Evolutionary conservation across 371 early-diverging fungal species (phyloP), one percentile per base, ranked within the genome.

Genomic region (Mortierella sp.): DNA sequence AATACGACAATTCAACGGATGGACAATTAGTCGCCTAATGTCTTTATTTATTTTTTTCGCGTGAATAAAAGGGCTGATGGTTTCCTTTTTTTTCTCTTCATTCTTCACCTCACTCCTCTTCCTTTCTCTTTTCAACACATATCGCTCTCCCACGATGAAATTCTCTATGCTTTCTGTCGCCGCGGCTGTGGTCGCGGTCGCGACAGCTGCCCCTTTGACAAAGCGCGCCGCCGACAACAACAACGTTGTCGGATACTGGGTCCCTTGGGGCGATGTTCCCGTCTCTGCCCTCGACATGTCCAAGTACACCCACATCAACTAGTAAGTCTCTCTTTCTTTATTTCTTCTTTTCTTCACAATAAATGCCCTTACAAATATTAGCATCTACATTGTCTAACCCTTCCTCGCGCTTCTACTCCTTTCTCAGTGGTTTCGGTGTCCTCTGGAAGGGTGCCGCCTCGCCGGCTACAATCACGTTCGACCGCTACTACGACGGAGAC

Each of bases 261-360:
- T 92, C 37, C 92, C 92, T 69, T 94, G 94, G 94, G 82, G 92
- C 19, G 90, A 90, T 76, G 90, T 89, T 50, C 90, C 90, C 24
- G 91, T 91, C 71, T 91, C 91, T 4, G 70, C 88, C 0, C 86
- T 91, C 40, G 88, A 90, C 37, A 88, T 94, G 73, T 87, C 89
- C 54, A 91, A 93, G 79, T 90, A 92, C 72, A 93, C 94, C 8
- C 94, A 94, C 74, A 90, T 94, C 74, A 92, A 94, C 76, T 84
- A 84, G 84, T 93, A 93, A 80, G 93, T 89, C 89, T 61, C 75
- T 3, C 31, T 75, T 72, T 71, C 51, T 53, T 31, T 0, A 37
- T 43, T 19, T 44, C 13, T 16, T 50, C 50, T 50, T 14, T 28
- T 16, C 59, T 61, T 31, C 8, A 13, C 37, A 2, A 3, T 11